These are phyloP conservation scores for Darksidea phi DNA, from an alignment of 495 filamentous ascomycete species.

Conservation along the genomic window DNA sequence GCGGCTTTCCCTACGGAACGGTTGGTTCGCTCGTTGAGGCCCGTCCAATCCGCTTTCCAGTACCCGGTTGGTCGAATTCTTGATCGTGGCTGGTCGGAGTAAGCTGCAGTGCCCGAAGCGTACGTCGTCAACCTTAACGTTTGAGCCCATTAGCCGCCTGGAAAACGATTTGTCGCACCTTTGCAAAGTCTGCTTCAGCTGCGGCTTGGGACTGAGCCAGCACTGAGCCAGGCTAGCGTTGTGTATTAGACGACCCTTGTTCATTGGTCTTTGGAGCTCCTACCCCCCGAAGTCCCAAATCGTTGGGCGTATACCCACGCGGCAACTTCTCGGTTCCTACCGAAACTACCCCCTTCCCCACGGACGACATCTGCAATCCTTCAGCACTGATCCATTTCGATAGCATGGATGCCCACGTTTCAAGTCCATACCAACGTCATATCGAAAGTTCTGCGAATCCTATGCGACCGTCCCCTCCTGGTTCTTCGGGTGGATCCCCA, in stretches of 20 bases:
- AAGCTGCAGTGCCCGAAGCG: constrained; percentile 12
- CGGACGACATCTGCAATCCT: constrained; percentile 30
- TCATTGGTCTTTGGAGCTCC: constrained; percentile 18
- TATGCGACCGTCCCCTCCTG: constrained; percentile 18
- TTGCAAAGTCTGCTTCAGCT: constrained; percentile 25
- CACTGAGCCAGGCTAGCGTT: constrained; percentile 16
- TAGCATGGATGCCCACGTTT: constrained; percentile 23
- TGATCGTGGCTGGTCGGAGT: constrained; percentile 24
- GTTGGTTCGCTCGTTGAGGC: not conserved
- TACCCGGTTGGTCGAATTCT: constrained; percentile 14
- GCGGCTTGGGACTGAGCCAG: constrained; percentile 4
- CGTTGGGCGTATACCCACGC: constrained; percentile 31
- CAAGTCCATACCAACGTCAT: constrained; percentile 27
- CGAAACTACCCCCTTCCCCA: constrained; percentile 27
- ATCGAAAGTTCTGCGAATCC: constrained; percentile 5
- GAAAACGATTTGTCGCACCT: constrained; percentile 18
- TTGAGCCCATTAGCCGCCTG: constrained; percentile 6
- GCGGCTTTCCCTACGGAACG: not conserved
- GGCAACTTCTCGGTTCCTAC: constrained; percentile 30
- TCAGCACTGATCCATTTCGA: constrained; percentile 4
- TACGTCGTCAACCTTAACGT: constrained; percentile 9
- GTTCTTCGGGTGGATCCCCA: constrained; percentile 25
- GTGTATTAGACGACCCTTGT: constrained; percentile 18
- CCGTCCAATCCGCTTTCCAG: not conserved
- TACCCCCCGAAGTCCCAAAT: constrained; percentile 28